Evolutionary conservation across 371 early-diverging fungal species (phyloP).

Genomic region (Amoeboaphelidium occidentale): DNA sequence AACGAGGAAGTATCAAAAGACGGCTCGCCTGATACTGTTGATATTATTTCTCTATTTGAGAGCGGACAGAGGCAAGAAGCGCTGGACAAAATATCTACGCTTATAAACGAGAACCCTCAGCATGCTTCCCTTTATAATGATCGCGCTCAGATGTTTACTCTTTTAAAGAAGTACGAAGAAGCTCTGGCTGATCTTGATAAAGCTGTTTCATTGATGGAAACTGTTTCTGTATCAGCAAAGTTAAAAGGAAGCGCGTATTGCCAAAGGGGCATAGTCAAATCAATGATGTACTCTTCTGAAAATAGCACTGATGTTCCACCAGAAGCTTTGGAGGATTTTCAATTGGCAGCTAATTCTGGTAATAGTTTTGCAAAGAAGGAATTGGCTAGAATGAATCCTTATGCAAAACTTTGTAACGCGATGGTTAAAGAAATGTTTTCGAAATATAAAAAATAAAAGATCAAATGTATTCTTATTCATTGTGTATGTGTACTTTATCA

Average conservation of each 20-base stretch:
- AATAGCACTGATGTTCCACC: background rate
- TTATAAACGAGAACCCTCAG: background rate
- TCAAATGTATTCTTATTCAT: background rate
- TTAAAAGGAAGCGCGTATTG: too few relatives aligned
- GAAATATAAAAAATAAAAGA: background rate
- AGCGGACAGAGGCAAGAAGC: background rate
- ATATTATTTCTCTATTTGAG: background rate
- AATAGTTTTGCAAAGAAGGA: background rate
- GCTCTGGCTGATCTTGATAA: background rate
- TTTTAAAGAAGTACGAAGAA: background rate
- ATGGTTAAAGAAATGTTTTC: background rate
- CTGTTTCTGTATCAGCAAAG: too few relatives aligned
- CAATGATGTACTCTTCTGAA: background rate
- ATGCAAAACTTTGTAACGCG: background rate
- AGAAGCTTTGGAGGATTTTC: background rate
- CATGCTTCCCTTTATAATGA: background rate
- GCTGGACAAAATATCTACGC: background rate
- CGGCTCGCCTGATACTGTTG: background rate
- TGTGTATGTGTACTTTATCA: too few relatives aligned
- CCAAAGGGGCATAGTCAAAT: background rate
- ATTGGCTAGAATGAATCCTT: background rate
- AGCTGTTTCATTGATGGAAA: background rate
- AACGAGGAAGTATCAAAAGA: background rate
- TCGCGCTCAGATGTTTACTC: background rate
- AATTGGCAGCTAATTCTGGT: background rate